Conservation (phyloP, 345 rosid genomes). For the Eucalyptus dawsonii region DNA sequence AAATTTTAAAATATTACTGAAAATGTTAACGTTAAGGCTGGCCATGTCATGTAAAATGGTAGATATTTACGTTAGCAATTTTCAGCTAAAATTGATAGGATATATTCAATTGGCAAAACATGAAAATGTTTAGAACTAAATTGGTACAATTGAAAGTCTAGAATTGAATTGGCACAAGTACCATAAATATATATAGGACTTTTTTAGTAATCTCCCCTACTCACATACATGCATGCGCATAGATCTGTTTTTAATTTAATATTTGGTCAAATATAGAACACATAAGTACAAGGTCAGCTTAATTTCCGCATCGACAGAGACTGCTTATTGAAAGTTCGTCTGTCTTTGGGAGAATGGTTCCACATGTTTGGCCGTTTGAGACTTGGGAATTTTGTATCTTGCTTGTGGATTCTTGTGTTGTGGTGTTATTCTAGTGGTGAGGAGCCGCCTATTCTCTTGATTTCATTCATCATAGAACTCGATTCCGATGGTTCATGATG, state of each 20-base stretch:
- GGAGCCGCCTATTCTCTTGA: background rate
- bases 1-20: too few relatives aligned
- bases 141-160: background rate
- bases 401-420: background rate
- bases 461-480: background rate
- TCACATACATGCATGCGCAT: background rate
- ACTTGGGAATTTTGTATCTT: background rate
- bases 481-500: background rate
- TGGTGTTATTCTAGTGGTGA: background rate
- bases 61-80: too few relatives aligned
- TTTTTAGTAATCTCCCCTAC: background rate
- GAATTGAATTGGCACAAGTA: background rate
- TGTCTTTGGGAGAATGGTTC: background rate
- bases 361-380: background rate
- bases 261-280: background rate
- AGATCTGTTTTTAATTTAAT: background rate
- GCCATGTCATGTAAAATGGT: accelerated
- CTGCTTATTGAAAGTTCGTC: background rate
- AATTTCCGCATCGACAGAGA: background rate
- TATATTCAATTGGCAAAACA: too few relatives aligned
- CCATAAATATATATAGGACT: background rate
- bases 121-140: too few relatives aligned
- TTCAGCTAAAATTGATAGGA: too few relatives aligned
- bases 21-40: too few relatives aligned
- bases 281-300: background rate